Evolutionary conservation across 2,329 filamentous ascomycete species (phyloP).

Genomic region (Fusarium kyushuense): DNA sequence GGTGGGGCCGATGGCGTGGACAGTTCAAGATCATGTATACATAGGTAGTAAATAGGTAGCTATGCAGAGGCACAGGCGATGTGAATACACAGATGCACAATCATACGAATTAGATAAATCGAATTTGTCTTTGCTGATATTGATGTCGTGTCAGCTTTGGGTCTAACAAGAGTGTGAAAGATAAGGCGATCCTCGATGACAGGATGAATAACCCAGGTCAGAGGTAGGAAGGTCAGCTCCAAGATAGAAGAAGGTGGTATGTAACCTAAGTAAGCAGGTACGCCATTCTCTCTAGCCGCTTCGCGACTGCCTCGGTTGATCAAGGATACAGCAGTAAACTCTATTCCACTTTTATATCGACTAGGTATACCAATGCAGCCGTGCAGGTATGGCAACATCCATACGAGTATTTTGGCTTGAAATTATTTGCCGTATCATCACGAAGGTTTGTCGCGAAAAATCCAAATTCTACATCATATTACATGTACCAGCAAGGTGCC

Average conservation of each 20-base stretch:
- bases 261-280: not conserved
- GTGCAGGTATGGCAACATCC: not conserved
- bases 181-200: constrained; percentile 13
- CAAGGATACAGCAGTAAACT: constrained; percentile 9
- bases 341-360: not conserved
- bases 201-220: not conserved
- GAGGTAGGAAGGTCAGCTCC: constrained; percentile 6
- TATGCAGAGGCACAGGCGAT: too few species aligned
- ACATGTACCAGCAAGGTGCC: not conserved
- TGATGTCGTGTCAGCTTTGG: not conserved
- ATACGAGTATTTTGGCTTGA: not conserved
- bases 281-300: not conserved
- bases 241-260: not conserved
- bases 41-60: too few species aligned
- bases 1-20: constrained; percentile 33
- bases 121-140: not conserved
- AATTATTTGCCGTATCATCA: not conserved
- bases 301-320: constrained; percentile 11
- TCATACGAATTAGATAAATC: not conserved
- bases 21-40: constrained; percentile 9
- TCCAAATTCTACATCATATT: not conserved
- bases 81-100: too few species aligned
- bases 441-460: not conserved
- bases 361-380: not conserved
- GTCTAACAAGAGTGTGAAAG: not conserved